Evolutionary conservation across 495 filamentous ascomycete species (phyloP), one percentile per base, ranked within the genome.

Genomic region (Chaetomium tenue): DNA sequence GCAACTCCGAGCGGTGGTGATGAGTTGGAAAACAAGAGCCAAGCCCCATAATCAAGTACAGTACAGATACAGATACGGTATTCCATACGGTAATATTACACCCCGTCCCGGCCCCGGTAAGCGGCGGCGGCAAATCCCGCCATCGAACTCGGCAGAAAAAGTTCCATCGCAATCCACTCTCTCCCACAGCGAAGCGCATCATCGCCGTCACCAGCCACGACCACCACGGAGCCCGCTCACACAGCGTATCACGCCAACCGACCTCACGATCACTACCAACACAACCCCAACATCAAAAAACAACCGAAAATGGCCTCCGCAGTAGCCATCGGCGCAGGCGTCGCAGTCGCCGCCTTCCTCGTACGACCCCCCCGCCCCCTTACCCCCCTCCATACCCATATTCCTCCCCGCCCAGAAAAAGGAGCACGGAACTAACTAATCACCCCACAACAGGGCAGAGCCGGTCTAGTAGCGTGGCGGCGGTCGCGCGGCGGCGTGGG

Each of bases 401-500:
- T 7, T 3, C 3, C 30, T 3, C 30, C 30, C 30, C 30, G 30
- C 3, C 33, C 6, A 11, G 33, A 37, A 12, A 12, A 3, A 5
- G 11, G 33, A 37, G 33, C 33, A 37, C 33, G 8, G 47, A 40
- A 46, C 55, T 58, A 55, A 61, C 37, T 1, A 48, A 6, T 30
- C 3, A 30, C 28, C 59, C 12, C 20, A 28, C n/a, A 44, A 58
- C 70, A 96, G 92, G 93, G 93, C 69, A 89, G 94, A 67, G 92
- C 95, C 66, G 94, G 93, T 58, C 81, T 95, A 13, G 88, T 97
- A 57, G 94, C 95, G 59, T 84, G 91, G 71, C 89, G 92, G 52
- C 86, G 90, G 61, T 97, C 88, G 60, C 83, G 87, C 66, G 91
- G 89, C 71, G 88, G 88, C 69, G 81, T 88, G 62, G 86, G 87